Conservation (phyloP, 192 early-diverging fungal genomes). For the Chytriomyces hyalinus region DNA sequence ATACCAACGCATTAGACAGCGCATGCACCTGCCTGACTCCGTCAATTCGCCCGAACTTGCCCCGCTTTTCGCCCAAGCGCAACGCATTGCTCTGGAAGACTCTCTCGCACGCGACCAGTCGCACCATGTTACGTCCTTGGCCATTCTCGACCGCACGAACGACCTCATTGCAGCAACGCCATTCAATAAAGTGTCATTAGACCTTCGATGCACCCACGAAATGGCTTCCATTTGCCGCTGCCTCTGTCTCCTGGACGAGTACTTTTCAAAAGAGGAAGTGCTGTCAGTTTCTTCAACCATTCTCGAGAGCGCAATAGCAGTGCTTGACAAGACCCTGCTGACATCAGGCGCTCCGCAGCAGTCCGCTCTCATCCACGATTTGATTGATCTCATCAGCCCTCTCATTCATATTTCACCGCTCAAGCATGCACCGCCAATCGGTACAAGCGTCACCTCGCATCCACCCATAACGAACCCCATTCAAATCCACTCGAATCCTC, state of each 20-base stretch:
- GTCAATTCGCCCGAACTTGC: too few species aligned
- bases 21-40: too few species aligned
- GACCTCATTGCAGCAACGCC: slow-evolving; percentile 1
- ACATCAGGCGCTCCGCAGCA: background rate
- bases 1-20: too few species aligned
- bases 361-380: background rate
- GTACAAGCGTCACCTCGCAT: background rate
- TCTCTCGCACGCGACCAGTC: too few species aligned
- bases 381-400: background rate
- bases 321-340: background rate
- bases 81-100: too few species aligned
- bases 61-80: too few species aligned
- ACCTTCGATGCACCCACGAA: background rate
- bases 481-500: background rate
- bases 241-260: background rate
- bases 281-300: too few species aligned
- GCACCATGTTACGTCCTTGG: background rate
- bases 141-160: background rate
- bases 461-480: background rate
- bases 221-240: background rate
- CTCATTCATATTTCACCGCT: background rate
- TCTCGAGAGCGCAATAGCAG: background rate
- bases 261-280: too few species aligned
- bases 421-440: too few species aligned
- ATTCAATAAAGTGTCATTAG: background rate